phyloP scores from a whole-genome alignment of 2,329 filamentous ascomycete species.

The Ophiostoma pallidulum region DNA sequence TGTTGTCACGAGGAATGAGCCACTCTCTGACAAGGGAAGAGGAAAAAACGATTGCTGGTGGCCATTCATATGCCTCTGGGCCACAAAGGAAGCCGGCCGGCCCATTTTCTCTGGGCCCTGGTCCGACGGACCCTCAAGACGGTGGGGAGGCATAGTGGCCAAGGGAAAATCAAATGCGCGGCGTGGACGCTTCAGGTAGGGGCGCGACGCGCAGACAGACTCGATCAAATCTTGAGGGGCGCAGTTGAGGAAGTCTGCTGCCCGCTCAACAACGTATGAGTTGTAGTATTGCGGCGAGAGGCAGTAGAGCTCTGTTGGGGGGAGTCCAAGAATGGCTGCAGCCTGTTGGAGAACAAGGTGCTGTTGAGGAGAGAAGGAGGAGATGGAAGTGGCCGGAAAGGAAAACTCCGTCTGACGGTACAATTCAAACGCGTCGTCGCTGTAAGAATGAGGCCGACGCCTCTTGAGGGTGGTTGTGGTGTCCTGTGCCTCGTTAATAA shows the following conservation, averaged over 20 bases:
- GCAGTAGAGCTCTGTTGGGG: constrained; percentile 16
- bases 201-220: constrained; percentile 17
- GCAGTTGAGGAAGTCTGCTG: constrained; percentile 26
- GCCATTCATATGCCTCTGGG: background rate
- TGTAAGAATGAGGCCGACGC: constrained; percentile 33
- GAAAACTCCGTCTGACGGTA: background rate
- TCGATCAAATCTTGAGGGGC: constrained; percentile 23
- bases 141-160: constrained; percentile 24
- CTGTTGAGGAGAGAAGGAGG: constrained; percentile 19
- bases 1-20: constrained; percentile 5
- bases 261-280: constrained; percentile 24
- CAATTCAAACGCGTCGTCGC: constrained; percentile 18
- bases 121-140: constrained; percentile 18
- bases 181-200: constrained; percentile 23
- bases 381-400: background rate
- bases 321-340: constrained; percentile 16
- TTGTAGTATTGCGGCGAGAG: constrained; percentile 14
- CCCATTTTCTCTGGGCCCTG: constrained; percentile 19
- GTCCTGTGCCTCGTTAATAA: constrained; percentile 9
- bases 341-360: constrained; percentile 20
- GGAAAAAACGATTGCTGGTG: constrained; percentile 14
- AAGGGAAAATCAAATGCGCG: constrained; percentile 15
- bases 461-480: constrained; percentile 31
- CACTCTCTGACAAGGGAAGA: constrained; percentile 7
- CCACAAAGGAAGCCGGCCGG: background rate